These are phyloP conservation scores for Globisporangium orthogonon DNA, from an alignment of 352 stramenopile species.

Conservation along the genomic window DNA sequence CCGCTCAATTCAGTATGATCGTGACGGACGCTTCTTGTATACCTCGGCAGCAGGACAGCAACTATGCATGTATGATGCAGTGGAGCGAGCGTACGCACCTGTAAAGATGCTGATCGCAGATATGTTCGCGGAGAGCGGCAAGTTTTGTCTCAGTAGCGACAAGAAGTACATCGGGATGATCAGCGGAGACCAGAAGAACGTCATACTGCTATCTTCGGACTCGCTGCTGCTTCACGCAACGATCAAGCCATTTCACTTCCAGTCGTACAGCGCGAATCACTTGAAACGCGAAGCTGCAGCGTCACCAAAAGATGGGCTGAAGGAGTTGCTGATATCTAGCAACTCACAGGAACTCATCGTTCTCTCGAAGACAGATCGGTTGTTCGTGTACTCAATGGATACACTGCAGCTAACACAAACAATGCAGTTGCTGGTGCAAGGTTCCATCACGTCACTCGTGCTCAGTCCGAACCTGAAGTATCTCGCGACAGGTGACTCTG, in stretches of 20 bases:
- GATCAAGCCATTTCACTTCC: slow-evolving; percentile 23
- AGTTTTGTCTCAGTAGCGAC: slow-evolving; percentile 30
- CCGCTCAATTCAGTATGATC: slow-evolving; percentile 40
- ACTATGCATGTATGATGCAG: slow-evolving; percentile 56
- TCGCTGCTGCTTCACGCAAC: slow-evolving; percentile 30
- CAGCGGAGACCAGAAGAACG: slow-evolving; percentile 18
- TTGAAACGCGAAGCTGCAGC: neutral
- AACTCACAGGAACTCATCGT: slow-evolving; percentile 41
- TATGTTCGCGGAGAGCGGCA: slow-evolving; percentile 21
- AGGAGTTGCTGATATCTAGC: slow-evolving; percentile 42
- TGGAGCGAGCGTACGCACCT: slow-evolving; percentile 36
- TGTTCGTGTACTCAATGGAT: slow-evolving; percentile 48
- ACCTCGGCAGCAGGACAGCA: slow-evolving; percentile 50
- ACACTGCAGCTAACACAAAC: slow-evolving; percentile 31
- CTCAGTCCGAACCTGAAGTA: slow-evolving; percentile 60
- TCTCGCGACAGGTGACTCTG: slow-evolving; percentile 43
- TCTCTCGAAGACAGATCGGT: slow-evolving; percentile 39
- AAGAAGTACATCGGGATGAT: slow-evolving; percentile 33
- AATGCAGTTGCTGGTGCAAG: slow-evolving; percentile 45
- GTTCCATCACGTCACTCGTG: slow-evolving; percentile 38
- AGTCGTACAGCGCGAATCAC: slow-evolving; percentile 3
- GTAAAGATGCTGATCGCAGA: slow-evolving; percentile 69
- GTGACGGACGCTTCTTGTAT: slow-evolving; percentile 34
- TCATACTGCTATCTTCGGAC: slow-evolving; percentile 33
- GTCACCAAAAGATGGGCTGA: slow-evolving; percentile 10